phyloP scores from a whole-genome alignment of 2,329 filamentous ascomycete genomes.

The Colletotrichum sojae region DNA sequence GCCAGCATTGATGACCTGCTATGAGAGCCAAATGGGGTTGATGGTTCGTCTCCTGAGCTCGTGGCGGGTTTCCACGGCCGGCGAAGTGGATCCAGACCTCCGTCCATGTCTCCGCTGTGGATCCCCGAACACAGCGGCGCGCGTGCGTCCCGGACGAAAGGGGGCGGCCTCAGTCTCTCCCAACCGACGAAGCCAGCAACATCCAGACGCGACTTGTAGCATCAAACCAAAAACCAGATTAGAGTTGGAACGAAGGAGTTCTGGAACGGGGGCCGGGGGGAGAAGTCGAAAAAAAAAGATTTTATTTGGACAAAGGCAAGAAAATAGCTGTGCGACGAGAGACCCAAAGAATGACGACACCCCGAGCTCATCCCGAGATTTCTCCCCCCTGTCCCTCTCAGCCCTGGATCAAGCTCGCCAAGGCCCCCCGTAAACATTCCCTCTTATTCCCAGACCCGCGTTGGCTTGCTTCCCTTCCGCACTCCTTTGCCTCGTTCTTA shows the following conservation, averaged over 20 bases:
- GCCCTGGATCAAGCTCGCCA: constrained; percentile 24
- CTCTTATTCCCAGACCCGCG: constrained; percentile 40
- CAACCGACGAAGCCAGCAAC: constrained; percentile 19
- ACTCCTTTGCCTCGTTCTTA: neutral
- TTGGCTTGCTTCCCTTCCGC: neutral
- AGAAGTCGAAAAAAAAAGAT: neutral
- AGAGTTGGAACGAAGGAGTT: neutral
- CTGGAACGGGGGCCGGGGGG: too few relatives aligned
- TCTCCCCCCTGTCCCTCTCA: constrained; percentile 34
- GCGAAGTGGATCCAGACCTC: neutral
- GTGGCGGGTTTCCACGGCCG: neutral
- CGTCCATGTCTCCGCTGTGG: constrained; percentile 23
- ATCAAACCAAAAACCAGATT: neutral
- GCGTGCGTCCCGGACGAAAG: constrained; percentile 38
- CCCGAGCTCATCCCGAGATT: constrained; percentile 39
- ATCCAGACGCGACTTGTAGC: neutral
- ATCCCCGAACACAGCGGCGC: neutral
- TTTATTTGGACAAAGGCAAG: neutral
- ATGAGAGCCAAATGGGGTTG: too few relatives aligned
- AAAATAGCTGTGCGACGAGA: neutral
- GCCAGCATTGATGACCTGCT: too few relatives aligned
- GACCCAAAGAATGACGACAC: constrained; percentile 29
- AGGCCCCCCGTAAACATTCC: constrained; percentile 29
- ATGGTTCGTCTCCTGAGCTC: too few relatives aligned
- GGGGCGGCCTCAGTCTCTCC: neutral